Conservation (phyloP, 1,284 basidiomycete species). For the Testicularia cyperi region DNA sequence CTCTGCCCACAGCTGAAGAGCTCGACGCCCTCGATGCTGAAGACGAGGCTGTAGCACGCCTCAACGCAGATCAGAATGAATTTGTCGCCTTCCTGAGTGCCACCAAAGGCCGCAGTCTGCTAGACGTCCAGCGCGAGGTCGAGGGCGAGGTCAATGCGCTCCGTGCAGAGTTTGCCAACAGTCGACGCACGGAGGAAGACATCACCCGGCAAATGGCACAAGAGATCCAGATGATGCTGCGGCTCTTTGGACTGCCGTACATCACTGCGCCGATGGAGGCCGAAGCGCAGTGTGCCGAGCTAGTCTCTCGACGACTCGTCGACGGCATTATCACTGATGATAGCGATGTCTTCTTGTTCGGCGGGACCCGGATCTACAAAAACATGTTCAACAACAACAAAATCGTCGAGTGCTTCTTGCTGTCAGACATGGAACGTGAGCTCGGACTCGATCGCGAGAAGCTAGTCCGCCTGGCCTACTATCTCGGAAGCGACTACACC, state of each 20-base stretch:
- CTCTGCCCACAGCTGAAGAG: conserved; percentile 81
- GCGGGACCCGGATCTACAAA: conserved; percentile 87
- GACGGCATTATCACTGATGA: conserved; percentile 99
- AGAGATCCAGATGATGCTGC: conserved; percentile 82
- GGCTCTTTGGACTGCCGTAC: conserved; percentile 94
- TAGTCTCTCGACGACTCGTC: conserved; percentile 80
- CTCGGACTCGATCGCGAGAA: conserved; percentile 83
- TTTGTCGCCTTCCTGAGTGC: conserved; percentile 88
- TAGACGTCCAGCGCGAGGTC: conserved; percentile 77
- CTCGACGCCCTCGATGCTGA: conserved; percentile 68
- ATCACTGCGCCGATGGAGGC: conserved; percentile 98
- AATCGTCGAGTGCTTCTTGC: conserved; percentile 92
- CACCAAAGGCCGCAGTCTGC: conserved; percentile 66
- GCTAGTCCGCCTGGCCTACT: conserved; percentile 84
- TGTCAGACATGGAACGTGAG: conserved; percentile 81
- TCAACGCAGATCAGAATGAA: conserved; percentile 66
- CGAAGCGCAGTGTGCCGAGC: conserved; percentile 95
- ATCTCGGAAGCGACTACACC: conserved; percentile 95
- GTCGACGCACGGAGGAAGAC: conserved; percentile 90
- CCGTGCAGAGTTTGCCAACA: conserved; percentile 79
- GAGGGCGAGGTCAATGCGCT: conserved; percentile 84
- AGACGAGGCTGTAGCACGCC: conserved; percentile 62
- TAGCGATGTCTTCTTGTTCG: conserved; percentile 97
- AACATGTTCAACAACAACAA: conserved; percentile 99
- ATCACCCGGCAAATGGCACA: conserved; percentile 90